A percentile compares a stretch with the other conserved stretches of the same genome.
phyloP scores from a whole-genome alignment of 2,329 filamentous ascomycete genomes.

The Cordyceps cateniannulata region DNA sequence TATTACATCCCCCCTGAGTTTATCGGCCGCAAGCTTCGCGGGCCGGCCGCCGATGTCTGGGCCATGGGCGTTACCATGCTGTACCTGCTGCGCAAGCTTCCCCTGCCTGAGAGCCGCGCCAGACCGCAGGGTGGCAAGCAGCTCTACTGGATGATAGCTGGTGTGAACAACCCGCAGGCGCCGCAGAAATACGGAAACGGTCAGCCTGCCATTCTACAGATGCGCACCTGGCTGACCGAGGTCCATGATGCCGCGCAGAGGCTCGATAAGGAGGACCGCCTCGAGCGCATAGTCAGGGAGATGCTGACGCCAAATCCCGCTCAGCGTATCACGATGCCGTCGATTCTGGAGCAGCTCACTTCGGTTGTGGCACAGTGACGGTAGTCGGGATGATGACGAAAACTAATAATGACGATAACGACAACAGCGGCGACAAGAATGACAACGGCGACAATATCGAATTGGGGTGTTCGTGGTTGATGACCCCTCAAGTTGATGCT shows the following conservation, averaged over 20 bases:
- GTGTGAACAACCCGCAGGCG: constrained; percentile 39
- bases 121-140: constrained; percentile 38
- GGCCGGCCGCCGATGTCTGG: constrained; percentile 52
- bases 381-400: too few relatives aligned
- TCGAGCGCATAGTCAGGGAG: constrained; percentile 46
- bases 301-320: constrained; percentile 47
- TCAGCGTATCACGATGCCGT: constrained; percentile 49
- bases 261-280: constrained; percentile 39
- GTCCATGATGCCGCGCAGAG: constrained; percentile 41
- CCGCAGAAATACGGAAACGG: constrained; percentile 31
- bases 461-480: too few relatives aligned
- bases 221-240: constrained; percentile 51
- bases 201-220: constrained; percentile 40
- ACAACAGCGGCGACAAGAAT: too few relatives aligned
- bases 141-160: constrained; percentile 53
- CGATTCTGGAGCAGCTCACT: constrained; percentile 38
- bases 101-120: constrained; percentile 47
- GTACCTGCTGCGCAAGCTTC: constrained; percentile 49
- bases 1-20: constrained; percentile 58
- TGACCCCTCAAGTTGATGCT: too few relatives aligned
- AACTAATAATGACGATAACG: too few relatives aligned
- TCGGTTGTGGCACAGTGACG: not conserved
- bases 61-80: constrained; percentile 55
- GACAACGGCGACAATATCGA: too few relatives aligned
- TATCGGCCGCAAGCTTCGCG: constrained; percentile 47